These are phyloP conservation scores for Claviceps sp. DNA, from an alignment of 2,329 filamentous ascomycete species.

Conservation along the genomic window DNA sequence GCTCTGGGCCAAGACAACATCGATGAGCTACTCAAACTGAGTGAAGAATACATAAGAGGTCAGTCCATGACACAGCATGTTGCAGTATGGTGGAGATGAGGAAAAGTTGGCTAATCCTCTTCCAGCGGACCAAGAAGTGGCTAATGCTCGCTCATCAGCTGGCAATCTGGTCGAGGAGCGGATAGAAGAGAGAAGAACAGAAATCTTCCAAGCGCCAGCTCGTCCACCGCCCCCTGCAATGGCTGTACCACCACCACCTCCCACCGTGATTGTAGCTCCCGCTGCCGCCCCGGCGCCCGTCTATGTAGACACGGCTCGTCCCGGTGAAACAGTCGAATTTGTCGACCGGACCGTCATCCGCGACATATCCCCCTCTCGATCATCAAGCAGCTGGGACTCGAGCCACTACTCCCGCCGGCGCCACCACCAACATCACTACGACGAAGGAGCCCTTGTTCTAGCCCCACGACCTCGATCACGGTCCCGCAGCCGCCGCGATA, in stretches of 20 bases:
- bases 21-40: slow-evolving; percentile 73
- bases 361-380: slow-evolving; percentile 34
- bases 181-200: slow-evolving; percentile 19
- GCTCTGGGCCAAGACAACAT: slow-evolving; percentile 85
- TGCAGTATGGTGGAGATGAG: slow-evolving; percentile 1
- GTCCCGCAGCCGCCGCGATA: slow-evolving; percentile 44
- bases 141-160: slow-evolving; percentile 31
- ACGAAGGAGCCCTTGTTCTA: slow-evolving; percentile 21
- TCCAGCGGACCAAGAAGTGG: slow-evolving; percentile 30
- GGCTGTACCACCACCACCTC: neutral
- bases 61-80: slow-evolving; percentile 2
- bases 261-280: slow-evolving; percentile 13
- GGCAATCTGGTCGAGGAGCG: slow-evolving; percentile 37
- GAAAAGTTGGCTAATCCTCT: neutral
- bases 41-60: slow-evolving; percentile 61
- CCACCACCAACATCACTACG: slow-evolving; percentile 15
- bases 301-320: slow-evolving; percentile 21
- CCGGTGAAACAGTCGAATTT: slow-evolving; percentile 23
- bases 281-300: slow-evolving; percentile 17
- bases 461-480: slow-evolving; percentile 29
- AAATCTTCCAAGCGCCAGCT: slow-evolving; percentile 5
- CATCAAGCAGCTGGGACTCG: slow-evolving; percentile 21
- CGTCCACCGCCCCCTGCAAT: slow-evolving; percentile 11
- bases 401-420: slow-evolving; percentile 16
- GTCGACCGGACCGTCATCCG: slow-evolving; percentile 34